phyloP scores from a whole-genome alignment of 202 grass and related monocot genomes.

The Digitaria exilis region DNA sequence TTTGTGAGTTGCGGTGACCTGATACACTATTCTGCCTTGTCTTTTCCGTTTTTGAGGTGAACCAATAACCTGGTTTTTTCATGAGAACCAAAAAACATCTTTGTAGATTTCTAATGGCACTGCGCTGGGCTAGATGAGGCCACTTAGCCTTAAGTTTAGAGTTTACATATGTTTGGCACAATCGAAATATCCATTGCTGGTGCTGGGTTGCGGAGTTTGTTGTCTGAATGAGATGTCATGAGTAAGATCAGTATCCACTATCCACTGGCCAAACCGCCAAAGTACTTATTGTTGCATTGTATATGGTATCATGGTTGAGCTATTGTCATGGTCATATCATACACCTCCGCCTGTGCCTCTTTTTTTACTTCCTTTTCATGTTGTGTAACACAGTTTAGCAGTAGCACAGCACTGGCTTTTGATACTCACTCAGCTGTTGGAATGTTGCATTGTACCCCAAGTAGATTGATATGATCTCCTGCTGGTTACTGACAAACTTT shows the following conservation, averaged over 20 bases:
- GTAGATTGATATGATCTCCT: not conserved
- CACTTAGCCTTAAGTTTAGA: slow-evolving; percentile 1
- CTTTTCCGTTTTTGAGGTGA: slow-evolving; percentile 10
- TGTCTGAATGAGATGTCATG: slow-evolving; percentile 20
- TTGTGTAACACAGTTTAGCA: not conserved
- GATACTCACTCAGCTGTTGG: not conserved
- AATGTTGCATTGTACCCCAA: not conserved
- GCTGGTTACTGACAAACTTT: not conserved
- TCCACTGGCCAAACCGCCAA: too few species aligned
- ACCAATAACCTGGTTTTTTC: slow-evolving; percentile 41
- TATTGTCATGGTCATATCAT: not conserved
- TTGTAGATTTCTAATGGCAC: slow-evolving; percentile 33
- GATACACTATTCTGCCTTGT: slow-evolving; percentile 12
- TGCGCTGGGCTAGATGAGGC: slow-evolving; percentile 9
- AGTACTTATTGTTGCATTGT: not conserved
- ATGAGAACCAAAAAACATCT: slow-evolving; percentile 23
- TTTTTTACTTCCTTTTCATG: not conserved
- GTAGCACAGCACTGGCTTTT: not conserved
- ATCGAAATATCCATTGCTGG: slow-evolving; percentile 17
- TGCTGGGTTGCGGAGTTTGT: not conserved
- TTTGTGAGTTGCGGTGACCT: slow-evolving; percentile 6
- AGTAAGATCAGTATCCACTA: not conserved
- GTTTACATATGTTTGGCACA: not conserved
- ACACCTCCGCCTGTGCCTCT: not conserved
- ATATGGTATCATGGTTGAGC: not conserved